phyloP scores from a whole-genome alignment of 2,329 filamentous ascomycete genomes.

The Periglandula ipomoeae region DNA sequence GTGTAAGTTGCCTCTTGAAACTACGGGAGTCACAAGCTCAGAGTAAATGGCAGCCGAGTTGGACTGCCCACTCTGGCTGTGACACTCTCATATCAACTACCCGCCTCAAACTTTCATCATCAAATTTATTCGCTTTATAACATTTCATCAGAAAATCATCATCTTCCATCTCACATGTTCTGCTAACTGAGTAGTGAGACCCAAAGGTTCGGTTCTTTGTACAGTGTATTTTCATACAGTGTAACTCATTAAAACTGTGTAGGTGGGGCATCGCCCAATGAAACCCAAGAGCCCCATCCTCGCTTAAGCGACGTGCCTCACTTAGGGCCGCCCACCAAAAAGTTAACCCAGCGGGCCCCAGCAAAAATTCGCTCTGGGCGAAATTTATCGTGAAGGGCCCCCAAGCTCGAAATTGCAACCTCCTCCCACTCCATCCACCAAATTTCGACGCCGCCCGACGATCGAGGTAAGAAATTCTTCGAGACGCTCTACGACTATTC shows the following conservation, averaged over 20 bases:
- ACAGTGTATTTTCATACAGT: not conserved
- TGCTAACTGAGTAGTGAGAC: no score
- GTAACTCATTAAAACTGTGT: not conserved
- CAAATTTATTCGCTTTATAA: no score
- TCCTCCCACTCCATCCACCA: slow-evolving; percentile 22
- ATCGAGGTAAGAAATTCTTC: slow-evolving; percentile 24
- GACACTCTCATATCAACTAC: no score
- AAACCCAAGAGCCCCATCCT: slow-evolving; percentile 7
- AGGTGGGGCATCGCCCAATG: not conserved
- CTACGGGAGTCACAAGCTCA: no score
- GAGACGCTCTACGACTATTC: not conserved
- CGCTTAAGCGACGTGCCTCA: slow-evolving; percentile 20
- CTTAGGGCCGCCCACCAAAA: slow-evolving; percentile 33
- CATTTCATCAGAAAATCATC: no score
- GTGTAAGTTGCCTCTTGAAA: no score
- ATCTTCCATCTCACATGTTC: no score
- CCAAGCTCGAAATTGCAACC: slow-evolving; percentile 15
- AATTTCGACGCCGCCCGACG: slow-evolving; percentile 32
- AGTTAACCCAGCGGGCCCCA: slow-evolving; percentile 4
- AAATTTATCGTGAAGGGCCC: slow-evolving; percentile 27
- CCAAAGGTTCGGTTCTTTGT: no score
- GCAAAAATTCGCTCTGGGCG: slow-evolving; percentile 23
- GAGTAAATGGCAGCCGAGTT: no score
- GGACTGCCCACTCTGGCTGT: no score
- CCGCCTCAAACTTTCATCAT: no score